Base-by-base conservation (phyloP, 768 basidiomycete genomes). In the Tylopilus intermedius region DNA sequence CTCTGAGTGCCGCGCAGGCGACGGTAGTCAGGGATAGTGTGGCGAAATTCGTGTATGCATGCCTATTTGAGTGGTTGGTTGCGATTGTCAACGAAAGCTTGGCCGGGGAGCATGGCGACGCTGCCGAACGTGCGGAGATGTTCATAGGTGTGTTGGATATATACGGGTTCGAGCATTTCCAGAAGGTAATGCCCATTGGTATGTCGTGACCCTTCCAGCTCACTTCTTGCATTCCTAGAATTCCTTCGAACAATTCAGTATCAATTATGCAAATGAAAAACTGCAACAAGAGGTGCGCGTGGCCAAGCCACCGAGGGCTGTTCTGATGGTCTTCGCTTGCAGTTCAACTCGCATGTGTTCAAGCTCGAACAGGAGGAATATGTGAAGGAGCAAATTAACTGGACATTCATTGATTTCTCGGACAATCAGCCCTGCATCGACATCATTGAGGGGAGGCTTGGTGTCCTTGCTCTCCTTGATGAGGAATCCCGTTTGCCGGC, bases 321-420 rank as follows among this genome's bases (percentile, higher is more conserved):
- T 44, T 61, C 49, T 67, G 43, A 68, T 49, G 3, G 10, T 50
- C 32, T 32, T 37, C 9, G 51, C 40, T 44, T 52, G 7, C 58
- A 96, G 90, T 99, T 99, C 76, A 98, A 98, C 63, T 96, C 95
- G 1, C 96, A 99, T 67, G 96, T 99, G 45, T 94, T 93, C 82
- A 94, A 98, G 77, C 83, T 99, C 39, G 96, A 99, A 67, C 96
- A 99, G 75, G 96, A 98, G 68, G 96, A 99, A 72, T 99, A 99
- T 65, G 84, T 98, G 47, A 91, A 95, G 58, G 96, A 99, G 67
- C 79, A 96, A 71, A 99, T 99, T 67, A 93, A 96, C 68, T 99
- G 96, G 96, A 97, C 90, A 8, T 98, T 98, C 72, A 99, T 99
- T 68, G 95, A 98, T 64, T 99, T 96, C 70, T 91, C 91, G 9